Percentiles rank a stretch among this genome's conserved stretches.
Conservation (phyloP, 305 asterid genomes). For the Plantago coronopus region DNA sequence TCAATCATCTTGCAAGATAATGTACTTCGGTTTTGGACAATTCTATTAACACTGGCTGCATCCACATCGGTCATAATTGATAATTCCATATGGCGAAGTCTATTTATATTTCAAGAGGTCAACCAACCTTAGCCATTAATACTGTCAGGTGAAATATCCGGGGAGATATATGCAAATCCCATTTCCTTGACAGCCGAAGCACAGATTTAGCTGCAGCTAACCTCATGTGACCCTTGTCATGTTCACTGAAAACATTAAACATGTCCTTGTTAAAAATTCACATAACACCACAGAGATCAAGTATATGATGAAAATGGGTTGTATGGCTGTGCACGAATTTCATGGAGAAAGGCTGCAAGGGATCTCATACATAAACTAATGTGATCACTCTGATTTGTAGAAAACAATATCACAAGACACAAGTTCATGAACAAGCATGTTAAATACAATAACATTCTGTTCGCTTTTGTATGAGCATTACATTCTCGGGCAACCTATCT, state of each 20-base stretch:
- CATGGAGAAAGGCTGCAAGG: neutral
- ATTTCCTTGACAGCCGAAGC: slow-evolving; percentile 79
- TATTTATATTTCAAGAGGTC: slow-evolving; percentile 11
- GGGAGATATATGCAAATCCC: slow-evolving; percentile 89
- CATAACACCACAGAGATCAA: slow-evolving; percentile 3
- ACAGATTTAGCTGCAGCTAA: slow-evolving; percentile 91
- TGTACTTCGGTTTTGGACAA: slow-evolving; percentile 4
- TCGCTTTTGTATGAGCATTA: too few relatives aligned
- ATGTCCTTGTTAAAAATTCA: slow-evolving; percentile 3
- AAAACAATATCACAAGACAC: slow-evolving; percentile 17
- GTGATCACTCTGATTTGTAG: neutral
- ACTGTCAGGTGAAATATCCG: slow-evolving; percentile 62
- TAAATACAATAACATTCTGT: too few relatives aligned
- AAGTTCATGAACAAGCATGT: neutral
- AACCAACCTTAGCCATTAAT: slow-evolving; percentile 64
- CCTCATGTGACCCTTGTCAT: slow-evolving; percentile 50
- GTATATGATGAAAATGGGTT: slow-evolving; percentile 3
- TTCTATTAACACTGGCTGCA: slow-evolving; percentile 14
- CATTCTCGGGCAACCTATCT: too few relatives aligned
- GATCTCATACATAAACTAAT: neutral
- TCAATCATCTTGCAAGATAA: slow-evolving; percentile 3
- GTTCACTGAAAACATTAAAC: slow-evolving; percentile 48
- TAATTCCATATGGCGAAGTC: slow-evolving; percentile 13
- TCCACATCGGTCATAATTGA: slow-evolving; percentile 13
- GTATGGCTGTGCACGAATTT: neutral